phyloP scores from a whole-genome alignment of 2,329 filamentous ascomycete genomes.

The Epichloe gansuensis region DNA sequence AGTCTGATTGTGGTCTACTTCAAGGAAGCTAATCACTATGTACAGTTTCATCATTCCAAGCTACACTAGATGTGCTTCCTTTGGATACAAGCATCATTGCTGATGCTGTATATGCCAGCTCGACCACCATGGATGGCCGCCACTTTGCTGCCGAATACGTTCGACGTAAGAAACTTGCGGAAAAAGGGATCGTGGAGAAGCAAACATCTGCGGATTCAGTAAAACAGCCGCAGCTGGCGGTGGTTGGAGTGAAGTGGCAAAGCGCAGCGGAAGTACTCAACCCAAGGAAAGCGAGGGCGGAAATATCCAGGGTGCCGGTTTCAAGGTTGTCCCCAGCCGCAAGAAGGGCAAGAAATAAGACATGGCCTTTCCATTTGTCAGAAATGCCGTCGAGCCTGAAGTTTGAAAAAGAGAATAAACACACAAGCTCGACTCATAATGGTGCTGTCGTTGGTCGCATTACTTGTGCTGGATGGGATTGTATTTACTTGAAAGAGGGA shows the following conservation, averaged over 20 bases:
- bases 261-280: slow-evolving; percentile 55
- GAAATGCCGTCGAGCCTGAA: slow-evolving; percentile 7
- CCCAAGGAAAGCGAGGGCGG: slow-evolving; percentile 31
- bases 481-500: background rate
- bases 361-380: slow-evolving; percentile 6
- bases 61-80: slow-evolving; percentile 62
- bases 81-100: slow-evolving; percentile 71
- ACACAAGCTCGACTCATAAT: background rate
- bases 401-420: background rate
- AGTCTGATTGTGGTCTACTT: slow-evolving; percentile 20
- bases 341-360: slow-evolving; percentile 77
- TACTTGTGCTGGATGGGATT: background rate
- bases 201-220: slow-evolving; percentile 44
- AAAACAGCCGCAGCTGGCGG: slow-evolving; percentile 37
- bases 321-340: slow-evolving; percentile 83
- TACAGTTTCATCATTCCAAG: slow-evolving; percentile 68
- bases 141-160: slow-evolving; percentile 94
- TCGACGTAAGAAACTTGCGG: slow-evolving; percentile 81
- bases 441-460: background rate
- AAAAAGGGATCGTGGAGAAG: slow-evolving; percentile 79
- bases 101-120: slow-evolving; percentile 78
- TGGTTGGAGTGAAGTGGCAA: slow-evolving; percentile 95
- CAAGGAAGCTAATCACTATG: background rate
- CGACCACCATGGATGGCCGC: slow-evolving; percentile 79
- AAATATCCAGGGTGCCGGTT: slow-evolving; percentile 43